Evolutionary conservation across 345 rosid genomes (phyloP), one percentile per base, ranked within the genome.

Genomic region (Draba incana): DNA sequence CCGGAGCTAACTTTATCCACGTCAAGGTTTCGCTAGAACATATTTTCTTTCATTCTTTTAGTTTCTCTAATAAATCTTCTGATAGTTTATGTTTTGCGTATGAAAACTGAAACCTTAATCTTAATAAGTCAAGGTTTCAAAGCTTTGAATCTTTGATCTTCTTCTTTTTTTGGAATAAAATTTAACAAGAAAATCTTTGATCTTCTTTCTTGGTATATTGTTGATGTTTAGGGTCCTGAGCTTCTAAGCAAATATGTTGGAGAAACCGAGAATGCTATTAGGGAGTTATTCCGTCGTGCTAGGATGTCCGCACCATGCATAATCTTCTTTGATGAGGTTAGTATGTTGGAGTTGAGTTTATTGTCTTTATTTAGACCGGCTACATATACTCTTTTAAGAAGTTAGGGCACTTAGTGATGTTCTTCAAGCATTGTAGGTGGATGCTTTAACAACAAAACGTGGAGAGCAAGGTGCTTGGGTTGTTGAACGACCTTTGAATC

Each of bases 181-280:
- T 20, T 20, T 20, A 20, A 20, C 20, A 20, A 20, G 20, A 20
- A 20, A 20, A 20, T 20, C 20, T 20, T 20, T 20, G 20, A 20
- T 20, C 20, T 20, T 20, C 20, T 20, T 20, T 20, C 20, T 20
- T 20, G 20, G 20, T 20, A 20, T 51, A 53, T 46, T 46, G 50
- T 15, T 25, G 15, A 27, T 51, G 56, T 51, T 15, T 74, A 86
- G 91, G 96, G 95, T 46, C 92, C 96, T 58, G 87, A 92, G 47
- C 88, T 88, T 66, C 66, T 89, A 66, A 88, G 78, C 71, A 87
- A 89, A 79, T 89, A 89, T 77, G 92, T 89, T 76, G 98, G 98
- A 77, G 96, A 92, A 66, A 92, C 87, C 53, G 91, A 92, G 77
- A 78, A 72, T 66, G 86, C 86, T 42, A 85, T 92, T 74, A 79